Base-by-base conservation (phyloP, 2,329 filamentous ascomycete genomes). In the Cladosporium velox region DNA sequence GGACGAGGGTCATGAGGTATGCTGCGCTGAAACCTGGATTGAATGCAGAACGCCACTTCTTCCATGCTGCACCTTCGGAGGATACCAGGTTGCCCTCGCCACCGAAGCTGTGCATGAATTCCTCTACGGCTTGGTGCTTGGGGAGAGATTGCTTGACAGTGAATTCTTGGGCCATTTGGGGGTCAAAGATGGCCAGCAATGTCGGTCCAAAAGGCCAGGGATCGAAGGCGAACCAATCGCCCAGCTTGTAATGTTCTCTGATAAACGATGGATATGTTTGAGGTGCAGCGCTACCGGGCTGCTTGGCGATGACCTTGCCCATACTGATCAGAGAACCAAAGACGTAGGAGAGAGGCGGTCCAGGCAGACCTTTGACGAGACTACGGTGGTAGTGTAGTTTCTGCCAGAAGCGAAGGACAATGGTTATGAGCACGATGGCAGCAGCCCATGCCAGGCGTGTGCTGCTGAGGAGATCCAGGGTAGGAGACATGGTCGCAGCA, bases 141-240 rank as follows among this genome's bases (percentile, higher is more conserved):
- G 73, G 74, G 28, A 77, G 64, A 21, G 67, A 71, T 32, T 72
- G 68, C 57, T 75, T 72, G 14, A 77, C 73, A 0, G 77, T 79
- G 59, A 82, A 69, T 30, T 82, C 72, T 3, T 77, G 70, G 11
- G 77, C 72, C 41, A 79, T 67, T n/a, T 79, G 76, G 6, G 78
- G 75, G 62, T 79, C 76, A 24, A 76, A 74, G 2, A 81, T 74
- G 11, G 80, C 71, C 47, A 80, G 68, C 15, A 78, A 72, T 1
- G 72, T 69, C 6, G 70, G 72, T 2, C 73, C 74, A 7, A 79
- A 49, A 0, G 82, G 82, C 80, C 81, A 84, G 2, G 79, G 65
- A 67, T 84, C 81, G 4, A 83, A 61, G 67, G 82, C 83, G 70
- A 79, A 83, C 30, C 78, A 67, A 8, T 77, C 73, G 5, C 71